These are phyloP conservation scores for Royoungia palumana DNA, from an alignment of 768 basidiomycete genomes.

Conservation along the genomic window DNA sequence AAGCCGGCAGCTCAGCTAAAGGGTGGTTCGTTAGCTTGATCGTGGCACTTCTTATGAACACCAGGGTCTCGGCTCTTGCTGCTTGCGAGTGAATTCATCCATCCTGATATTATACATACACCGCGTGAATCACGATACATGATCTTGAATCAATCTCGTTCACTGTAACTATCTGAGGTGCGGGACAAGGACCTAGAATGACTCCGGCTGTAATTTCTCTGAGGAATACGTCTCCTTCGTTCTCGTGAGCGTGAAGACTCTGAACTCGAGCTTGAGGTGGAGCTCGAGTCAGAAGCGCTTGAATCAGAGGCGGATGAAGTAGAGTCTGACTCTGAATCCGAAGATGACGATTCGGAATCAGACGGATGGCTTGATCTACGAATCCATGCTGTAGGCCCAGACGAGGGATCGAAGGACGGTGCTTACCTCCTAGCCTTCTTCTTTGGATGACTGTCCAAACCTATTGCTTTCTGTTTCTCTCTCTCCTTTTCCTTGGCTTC, in stretches of 20 bases:
- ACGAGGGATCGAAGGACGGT: conserved; percentile 20
- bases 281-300: conserved; percentile 40
- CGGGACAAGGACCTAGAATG: conserved; percentile 22
- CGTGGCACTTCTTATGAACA: conserved; percentile 91
- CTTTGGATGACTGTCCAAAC: conserved; percentile 28
- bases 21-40: conserved; percentile 53
- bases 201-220: conserved; percentile 17
- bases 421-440: conserved; percentile 41
- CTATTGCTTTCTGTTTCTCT: conserved; percentile 36
- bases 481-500: conserved; percentile 80
- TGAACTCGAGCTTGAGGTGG: conserved; percentile 44
- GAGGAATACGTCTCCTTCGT: conserved; percentile 41
- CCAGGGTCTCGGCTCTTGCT: conserved; percentile 50
- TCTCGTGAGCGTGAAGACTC: conserved; percentile 44
- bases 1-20: not conserved
- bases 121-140: conserved; percentile 5
- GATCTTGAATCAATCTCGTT: conserved; percentile 12
- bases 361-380: conserved; percentile 34
- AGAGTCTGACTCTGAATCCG: conserved; percentile 28
- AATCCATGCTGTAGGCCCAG: not conserved
- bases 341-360: conserved; percentile 22
- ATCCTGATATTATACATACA: conserved; percentile 13
- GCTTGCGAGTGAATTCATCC: conserved; percentile 19
- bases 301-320: conserved; percentile 36
- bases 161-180: conserved; percentile 13